phyloP scores from a whole-genome alignment of 78 protist genomes.

The Creolimax fragrantissima region DNA sequence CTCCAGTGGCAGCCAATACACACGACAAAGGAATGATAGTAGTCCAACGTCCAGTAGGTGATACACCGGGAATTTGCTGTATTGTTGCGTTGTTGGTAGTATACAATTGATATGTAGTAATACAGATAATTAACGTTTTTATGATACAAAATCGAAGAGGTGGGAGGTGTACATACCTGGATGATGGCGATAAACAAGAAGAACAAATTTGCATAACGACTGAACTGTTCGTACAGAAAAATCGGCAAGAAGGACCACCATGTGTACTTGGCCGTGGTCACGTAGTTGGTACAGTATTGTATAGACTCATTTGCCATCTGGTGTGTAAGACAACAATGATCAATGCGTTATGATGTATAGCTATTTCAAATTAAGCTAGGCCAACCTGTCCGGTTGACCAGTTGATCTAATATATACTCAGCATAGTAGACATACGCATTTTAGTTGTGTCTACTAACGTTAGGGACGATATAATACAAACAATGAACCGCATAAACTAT shows the following conservation, averaged over 20 bases:
- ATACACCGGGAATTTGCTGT: constrained; percentile 63
- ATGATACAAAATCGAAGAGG: too few species aligned
- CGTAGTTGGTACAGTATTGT: constrained; percentile 2
- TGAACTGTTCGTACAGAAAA: constrained; percentile 49
- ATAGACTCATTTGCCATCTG: neutral
- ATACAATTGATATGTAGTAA: too few species aligned
- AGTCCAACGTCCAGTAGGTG: constrained; percentile 71
- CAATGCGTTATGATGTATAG: too few species aligned
- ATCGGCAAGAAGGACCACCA: constrained; percentile 29
- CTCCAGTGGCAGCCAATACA: constrained; percentile 57
- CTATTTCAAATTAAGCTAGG: too few species aligned
- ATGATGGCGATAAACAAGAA: constrained; percentile 46
- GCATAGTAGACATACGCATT: too few species aligned
- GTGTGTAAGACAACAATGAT: too few species aligned
- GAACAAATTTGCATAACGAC: constrained; percentile 61
- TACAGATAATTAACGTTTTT: too few species aligned
- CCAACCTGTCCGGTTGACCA: too few species aligned
- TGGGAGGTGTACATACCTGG: constrained; percentile 8
- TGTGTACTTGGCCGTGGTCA: constrained; percentile 53
- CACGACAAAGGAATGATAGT: constrained; percentile 62
- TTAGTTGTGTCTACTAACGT: too few species aligned
- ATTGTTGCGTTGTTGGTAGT: neutral
- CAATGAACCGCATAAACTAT: too few species aligned
- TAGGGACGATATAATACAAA: too few species aligned
- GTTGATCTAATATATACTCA: too few species aligned